Percentiles rank a stretch among this genome's conserved stretches.
phyloP scores from a whole-genome alignment of 495 filamentous ascomycete genomes.

The Amniculicola lignicola region DNA sequence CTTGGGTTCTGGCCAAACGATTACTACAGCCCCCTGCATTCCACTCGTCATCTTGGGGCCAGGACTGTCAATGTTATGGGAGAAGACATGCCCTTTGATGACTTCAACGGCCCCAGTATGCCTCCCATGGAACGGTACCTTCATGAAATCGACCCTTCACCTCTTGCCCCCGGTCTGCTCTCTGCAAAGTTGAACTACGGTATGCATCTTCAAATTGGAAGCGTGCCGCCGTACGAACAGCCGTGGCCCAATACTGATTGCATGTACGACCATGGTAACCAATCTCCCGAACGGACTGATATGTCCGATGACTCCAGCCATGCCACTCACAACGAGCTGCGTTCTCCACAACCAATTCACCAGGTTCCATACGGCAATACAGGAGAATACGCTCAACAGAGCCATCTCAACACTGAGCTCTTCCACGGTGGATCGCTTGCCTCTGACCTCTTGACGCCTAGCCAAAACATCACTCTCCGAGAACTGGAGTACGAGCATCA shows the following conservation, averaged over 20 bases:
- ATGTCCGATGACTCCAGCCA: conserved; percentile 21
- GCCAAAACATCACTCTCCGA: conserved; percentile 21
- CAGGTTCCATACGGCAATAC: background rate
- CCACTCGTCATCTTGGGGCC: background rate
- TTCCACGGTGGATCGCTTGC: background rate
- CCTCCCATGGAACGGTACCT: conserved; percentile 27
- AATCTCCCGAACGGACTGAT: conserved; percentile 24
- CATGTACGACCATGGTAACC: background rate
- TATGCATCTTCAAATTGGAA: conserved; percentile 1
- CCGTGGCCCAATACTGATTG: conserved; percentile 4
- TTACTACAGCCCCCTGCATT: background rate
- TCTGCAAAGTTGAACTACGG: conserved; percentile 11
- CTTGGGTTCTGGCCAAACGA: conserved; percentile 2
- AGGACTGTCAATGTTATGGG: background rate
- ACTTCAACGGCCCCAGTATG: conserved; percentile 9
- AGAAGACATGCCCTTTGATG: conserved; percentile 5
- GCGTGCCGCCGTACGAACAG: conserved; percentile 9
- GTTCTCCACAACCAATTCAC: conserved; percentile 7
- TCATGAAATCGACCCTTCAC: conserved; percentile 13
- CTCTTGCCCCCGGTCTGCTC: conserved; percentile 11
- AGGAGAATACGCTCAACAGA: background rate
- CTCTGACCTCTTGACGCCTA: background rate
- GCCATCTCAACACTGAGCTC: background rate
- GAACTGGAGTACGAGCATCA: conserved; percentile 34
- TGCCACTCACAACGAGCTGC: conserved; percentile 20